phyloP scores from a whole-genome alignment of 306 rosid species.

The Trifolium pratense region DNA sequence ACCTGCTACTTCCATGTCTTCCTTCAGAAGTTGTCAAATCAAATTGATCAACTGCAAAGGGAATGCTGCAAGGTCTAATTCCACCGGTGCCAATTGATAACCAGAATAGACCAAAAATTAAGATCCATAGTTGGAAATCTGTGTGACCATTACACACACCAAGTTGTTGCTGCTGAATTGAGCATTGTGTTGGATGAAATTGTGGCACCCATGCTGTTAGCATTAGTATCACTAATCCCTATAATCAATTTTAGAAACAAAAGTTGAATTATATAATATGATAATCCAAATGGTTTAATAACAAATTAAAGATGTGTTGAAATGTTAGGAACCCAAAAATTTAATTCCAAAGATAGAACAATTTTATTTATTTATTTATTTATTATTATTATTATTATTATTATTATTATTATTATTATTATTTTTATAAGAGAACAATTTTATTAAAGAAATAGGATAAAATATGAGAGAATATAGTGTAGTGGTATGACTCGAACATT shows the following conservation, averaged over 20 bases:
- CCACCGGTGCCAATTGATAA: constrained; percentile 45
- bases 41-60: constrained; percentile 57
- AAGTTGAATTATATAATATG: neutral
- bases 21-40: constrained; percentile 59
- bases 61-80: constrained; percentile 47
- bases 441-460: neutral
- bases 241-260: neutral
- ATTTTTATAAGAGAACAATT: too few relatives aligned
- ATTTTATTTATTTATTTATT: too few relatives aligned
- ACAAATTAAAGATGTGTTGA: too few relatives aligned
- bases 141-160: too few relatives aligned
- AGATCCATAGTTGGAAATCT: too few relatives aligned
- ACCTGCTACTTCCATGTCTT: constrained; percentile 53
- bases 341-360: too few relatives aligned
- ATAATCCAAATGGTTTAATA: neutral
- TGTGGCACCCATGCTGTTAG: constrained; percentile 59
- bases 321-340: too few relatives aligned
- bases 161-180: neutral
- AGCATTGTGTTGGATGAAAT: constrained; percentile 14
- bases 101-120: constrained; percentile 40
- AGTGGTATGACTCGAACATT: too few relatives aligned
- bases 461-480: too few relatives aligned
- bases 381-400: too few relatives aligned
- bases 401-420: too few relatives aligned
- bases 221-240: constrained; percentile 68